A percentile compares a stretch with the other conserved stretches of the same genome.
Conservation (phyloP, 1,284 basidiomycete species). For the Hymenochaete sp. region DNA sequence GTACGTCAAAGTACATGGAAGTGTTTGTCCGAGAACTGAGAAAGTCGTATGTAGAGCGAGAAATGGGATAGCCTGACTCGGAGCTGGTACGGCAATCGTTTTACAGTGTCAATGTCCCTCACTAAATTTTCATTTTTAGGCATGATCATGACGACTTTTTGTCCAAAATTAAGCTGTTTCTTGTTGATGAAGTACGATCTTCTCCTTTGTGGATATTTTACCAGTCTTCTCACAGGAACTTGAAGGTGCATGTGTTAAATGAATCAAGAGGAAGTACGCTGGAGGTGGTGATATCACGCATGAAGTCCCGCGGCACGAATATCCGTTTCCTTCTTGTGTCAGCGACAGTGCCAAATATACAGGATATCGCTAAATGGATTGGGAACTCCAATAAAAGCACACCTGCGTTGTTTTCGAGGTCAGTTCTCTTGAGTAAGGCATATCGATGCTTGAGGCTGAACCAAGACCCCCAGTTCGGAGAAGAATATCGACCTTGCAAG, state of each 20-base stretch:
- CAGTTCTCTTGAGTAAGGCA: conserved; percentile 14
- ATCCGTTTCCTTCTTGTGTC: conserved; percentile 86
- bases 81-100: conserved; percentile 45
- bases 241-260: conserved; percentile 84
- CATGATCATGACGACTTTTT: conserved; percentile 54
- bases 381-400: conserved; percentile 38
- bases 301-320: conserved; percentile 64
- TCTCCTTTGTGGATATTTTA: background rate
- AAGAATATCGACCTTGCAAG: conserved; percentile 82
- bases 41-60: conserved; percentile 54
- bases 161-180: conserved; percentile 65
- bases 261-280: conserved; percentile 85
- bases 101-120: background rate
- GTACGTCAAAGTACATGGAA: conserved; percentile 30
- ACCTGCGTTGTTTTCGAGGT: conserved; percentile 57
- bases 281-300: conserved; percentile 90
- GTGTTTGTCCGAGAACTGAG: conserved; percentile 15
- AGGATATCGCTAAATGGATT: conserved; percentile 87
- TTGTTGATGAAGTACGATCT: conserved; percentile 78
- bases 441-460: background rate
- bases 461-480: conserved; percentile 62
- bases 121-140: conserved; percentile 33
- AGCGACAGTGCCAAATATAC: conserved; percentile 90
- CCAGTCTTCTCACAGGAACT: conserved; percentile 5
- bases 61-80: conserved; percentile 92